Evolutionary conservation across 2,329 filamentous ascomycete species (phyloP).

Genomic region (Scopulariopsis brevicaulis): DNA sequence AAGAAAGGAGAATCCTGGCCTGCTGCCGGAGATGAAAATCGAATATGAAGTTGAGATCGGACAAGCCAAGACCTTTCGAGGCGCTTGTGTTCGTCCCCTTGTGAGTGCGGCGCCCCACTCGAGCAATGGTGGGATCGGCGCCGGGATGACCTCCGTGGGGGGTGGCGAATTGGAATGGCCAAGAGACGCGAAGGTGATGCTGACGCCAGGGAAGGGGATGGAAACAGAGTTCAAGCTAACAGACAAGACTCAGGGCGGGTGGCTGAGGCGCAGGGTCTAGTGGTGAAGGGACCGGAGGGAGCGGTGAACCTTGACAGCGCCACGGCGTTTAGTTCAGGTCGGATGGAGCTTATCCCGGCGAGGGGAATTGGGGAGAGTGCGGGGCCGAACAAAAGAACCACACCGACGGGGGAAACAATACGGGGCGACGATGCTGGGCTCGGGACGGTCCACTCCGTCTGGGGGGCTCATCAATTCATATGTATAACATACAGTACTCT

Average conservation of each 20-base stretch:
- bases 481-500: too few species aligned
- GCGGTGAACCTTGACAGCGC: background rate
- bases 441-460: too few species aligned
- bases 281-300: background rate
- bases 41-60: background rate
- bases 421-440: too few species aligned
- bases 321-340: background rate
- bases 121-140: background rate
- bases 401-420: too few species aligned
- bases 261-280: background rate
- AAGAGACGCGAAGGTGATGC: background rate
- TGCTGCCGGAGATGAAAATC: background rate
- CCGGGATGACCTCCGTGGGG: background rate
- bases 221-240: background rate
- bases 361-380: background rate
- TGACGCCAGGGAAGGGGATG: background rate
- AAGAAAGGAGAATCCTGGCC: background rate
- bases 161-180: background rate
- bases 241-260: background rate
- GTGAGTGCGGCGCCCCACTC: background rate
- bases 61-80: background rate
- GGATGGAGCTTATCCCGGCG: background rate
- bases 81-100: background rate
- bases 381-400: too few species aligned
- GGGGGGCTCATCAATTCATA: too few species aligned